phyloP scores from a whole-genome alignment of 805 yeast species.

The Starmera pachycereana region DNA sequence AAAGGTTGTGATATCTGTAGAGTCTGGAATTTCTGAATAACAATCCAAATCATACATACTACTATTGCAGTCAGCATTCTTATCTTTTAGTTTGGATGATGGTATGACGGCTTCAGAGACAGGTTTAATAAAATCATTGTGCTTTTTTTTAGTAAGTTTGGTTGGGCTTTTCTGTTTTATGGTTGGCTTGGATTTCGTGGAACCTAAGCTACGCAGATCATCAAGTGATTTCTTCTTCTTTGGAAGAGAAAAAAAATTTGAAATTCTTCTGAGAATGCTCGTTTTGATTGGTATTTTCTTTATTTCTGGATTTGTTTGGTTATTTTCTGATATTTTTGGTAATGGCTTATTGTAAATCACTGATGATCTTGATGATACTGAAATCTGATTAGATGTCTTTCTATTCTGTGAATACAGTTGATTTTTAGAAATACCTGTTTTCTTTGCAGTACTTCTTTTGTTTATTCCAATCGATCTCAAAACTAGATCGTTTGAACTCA shows the following conservation, averaged over 20 bases:
- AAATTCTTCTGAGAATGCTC: slow-evolving; percentile 10
- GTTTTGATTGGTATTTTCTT: slow-evolving; percentile 3
- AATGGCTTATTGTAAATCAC: slow-evolving; percentile 4
- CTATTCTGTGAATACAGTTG: not conserved
- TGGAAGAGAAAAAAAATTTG: slow-evolving; percentile 12
- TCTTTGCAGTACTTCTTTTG: slow-evolving; percentile 4
- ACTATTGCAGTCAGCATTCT: no score
- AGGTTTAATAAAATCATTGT: no score
- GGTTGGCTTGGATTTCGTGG: no score
- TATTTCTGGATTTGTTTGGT: slow-evolving; percentile 1
- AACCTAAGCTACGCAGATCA: no score
- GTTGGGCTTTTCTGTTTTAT: no score
- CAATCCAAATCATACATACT: no score
- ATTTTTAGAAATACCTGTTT: not conserved
- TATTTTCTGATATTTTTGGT: slow-evolving; percentile 6
- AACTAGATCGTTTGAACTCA: slow-evolving; percentile 17
- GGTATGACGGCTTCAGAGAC: no score
- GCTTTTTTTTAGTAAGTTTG: no score
- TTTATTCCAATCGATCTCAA: slow-evolving; percentile 2
- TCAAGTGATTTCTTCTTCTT: not conserved
- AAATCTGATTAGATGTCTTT: slow-evolving; percentile 2
- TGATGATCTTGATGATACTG: not conserved
- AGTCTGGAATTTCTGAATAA: not conserved
- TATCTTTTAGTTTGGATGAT: no score
- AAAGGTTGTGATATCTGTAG: slow-evolving; percentile 11